These are phyloP conservation scores for Calonectria leucothoes DNA, from an alignment of 2,329 filamentous ascomycete species.

Conservation along the genomic window DNA sequence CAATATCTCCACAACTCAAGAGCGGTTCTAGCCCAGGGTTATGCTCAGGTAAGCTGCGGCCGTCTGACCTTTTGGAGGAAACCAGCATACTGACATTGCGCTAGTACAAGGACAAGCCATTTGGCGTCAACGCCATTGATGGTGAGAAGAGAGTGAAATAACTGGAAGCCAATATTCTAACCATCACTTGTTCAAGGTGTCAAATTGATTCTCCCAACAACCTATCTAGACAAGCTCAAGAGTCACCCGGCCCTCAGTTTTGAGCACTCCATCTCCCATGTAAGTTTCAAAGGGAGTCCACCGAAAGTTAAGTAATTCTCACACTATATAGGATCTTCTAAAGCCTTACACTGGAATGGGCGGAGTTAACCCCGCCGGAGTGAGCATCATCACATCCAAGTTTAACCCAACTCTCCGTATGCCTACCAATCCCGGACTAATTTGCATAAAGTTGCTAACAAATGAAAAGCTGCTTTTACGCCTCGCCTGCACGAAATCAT, in stretches of 20 bases:
- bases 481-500: neutral
- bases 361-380: neutral
- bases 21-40: neutral
- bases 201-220: neutral
- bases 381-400: neutral
- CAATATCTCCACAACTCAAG: conserved; percentile 1
- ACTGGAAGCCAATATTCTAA: neutral
- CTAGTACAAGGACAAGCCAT: conserved; percentile 9
- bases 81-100: neutral
- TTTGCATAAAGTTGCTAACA: neutral
- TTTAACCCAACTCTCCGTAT: conserved; percentile 10
- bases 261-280: conserved; percentile 1
- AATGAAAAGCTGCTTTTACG: neutral
- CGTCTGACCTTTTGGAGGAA: neutral
- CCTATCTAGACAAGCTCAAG: neutral
- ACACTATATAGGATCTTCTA: neutral
- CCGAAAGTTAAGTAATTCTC: neutral
- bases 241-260: conserved; percentile 8
- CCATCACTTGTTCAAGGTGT: neutral
- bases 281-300: neutral
- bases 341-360: neutral
- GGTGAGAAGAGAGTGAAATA: neutral
- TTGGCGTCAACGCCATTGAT: neutral
- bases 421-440: neutral
- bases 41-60: neutral